Conservation (phyloP, 176 grass and related monocot species). For the Carex kokanica region DNA sequence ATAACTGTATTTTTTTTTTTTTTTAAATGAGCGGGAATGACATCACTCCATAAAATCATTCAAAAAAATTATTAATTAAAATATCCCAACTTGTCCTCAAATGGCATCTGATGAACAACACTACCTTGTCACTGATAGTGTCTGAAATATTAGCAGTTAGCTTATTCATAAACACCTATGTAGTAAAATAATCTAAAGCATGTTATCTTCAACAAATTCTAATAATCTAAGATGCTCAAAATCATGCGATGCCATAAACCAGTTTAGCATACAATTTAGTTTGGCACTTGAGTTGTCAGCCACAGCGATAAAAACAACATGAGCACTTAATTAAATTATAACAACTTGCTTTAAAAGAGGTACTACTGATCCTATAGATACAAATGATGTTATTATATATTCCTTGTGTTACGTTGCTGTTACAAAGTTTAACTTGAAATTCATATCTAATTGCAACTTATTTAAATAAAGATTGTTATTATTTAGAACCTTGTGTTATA, state of each 20-base stretch:
- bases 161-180: neutral
- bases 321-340: neutral
- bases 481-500: neutral
- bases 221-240: neutral
- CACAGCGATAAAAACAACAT: neutral
- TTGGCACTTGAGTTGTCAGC: neutral
- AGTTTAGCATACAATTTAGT: neutral
- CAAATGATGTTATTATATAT: neutral
- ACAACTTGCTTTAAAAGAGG: neutral
- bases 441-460: neutral
- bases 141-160: neutral
- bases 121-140: neutral
- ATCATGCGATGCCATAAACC: neutral
- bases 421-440: neutral
- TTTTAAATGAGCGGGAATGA: neutral
- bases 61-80: neutral
- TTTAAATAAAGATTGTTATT: neutral
- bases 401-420: neutral
- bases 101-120: neutral
- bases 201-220: neutral
- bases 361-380: neutral
- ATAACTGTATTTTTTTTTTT: neutral
- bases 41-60: neutral
- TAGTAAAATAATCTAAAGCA: neutral
- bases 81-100: neutral